Evolutionary conservation across 305 asterid genomes (phyloP), one percentile per base, ranked within the genome.

Genomic region (Fraxinus xanthoxyloides): DNA sequence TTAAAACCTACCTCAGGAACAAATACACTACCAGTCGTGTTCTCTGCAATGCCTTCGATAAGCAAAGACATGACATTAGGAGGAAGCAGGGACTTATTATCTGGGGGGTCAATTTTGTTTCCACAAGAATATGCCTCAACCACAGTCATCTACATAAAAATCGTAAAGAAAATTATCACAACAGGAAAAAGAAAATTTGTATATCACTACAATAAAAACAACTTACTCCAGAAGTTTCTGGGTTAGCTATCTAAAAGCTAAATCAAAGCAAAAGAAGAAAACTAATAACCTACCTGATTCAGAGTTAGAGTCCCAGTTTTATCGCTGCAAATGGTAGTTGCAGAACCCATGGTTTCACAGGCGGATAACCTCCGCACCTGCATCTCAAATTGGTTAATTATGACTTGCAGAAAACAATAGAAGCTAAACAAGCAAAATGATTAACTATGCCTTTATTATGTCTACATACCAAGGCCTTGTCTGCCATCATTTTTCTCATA

Each of bases 401-500:
- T n/a, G 40, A 82, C 65, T 80, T 79, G 31, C 38, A n/a, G 12
- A 26, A 40, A 48, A 54, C 21, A 73, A 79, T 21, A 81, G 67
- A 69, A 43, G 38, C 13, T 51, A 63, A 70, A 59, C 76, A 78
- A 74, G 12, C 15, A 83, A 40, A 10, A 79, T 34, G 40, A 48
- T 40, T 43, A 79, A 70, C 30, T 34, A 83, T 26, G 83, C 80
- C 81, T 36, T 59, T 72, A 26, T 63, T 36, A 65, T 30, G 75
- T 75, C 65, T 65, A 84, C 93, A 74, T 90, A 96, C 99, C 98
- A 96, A 84, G 72, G 99, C 98, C 89, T 96, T 96, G 86, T 94
- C 98, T 75, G 94, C 95, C 99, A 96, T 96, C 99, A 96, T 94
- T 89, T 96, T 96, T 82, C 97, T 91, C 99, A 96, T 94, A 46